phyloP scores from a whole-genome alignment of 441 rosid genomes.

The Bruguiera hainesii region DNA sequence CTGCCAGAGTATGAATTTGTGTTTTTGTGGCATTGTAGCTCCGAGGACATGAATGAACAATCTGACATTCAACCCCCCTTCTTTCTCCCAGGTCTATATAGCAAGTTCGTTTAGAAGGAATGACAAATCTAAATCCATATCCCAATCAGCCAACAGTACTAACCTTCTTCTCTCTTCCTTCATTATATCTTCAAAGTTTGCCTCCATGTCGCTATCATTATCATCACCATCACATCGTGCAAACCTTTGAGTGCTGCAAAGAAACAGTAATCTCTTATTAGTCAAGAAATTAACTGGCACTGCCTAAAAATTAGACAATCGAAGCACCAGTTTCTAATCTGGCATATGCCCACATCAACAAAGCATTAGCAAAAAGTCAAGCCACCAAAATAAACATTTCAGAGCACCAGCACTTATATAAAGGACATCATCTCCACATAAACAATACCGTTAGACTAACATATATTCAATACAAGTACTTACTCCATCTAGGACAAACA shows the following conservation, averaged over 20 bases:
- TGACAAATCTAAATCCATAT: neutral
- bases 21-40: neutral
- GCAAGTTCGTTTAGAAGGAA: neutral
- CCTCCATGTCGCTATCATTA: conserved; percentile 78
- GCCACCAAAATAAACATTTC: too few relatives aligned
- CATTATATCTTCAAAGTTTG: conserved; percentile 70
- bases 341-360: too few relatives aligned
- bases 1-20: too few relatives aligned
- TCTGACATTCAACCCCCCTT: neutral
- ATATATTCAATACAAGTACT: neutral
- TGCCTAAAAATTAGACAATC: neutral
- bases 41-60: neutral
- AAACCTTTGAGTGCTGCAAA: conserved; percentile 43
- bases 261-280: conserved; percentile 2
- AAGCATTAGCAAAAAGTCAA: too few relatives aligned
- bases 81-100: neutral
- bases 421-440: neutral
- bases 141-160: conserved; percentile 11
- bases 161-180: conserved; percentile 81
- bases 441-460: neutral
- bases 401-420: neutral
- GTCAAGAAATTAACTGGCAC: too few relatives aligned
- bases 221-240: conserved; percentile 44
- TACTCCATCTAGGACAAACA: neutral
- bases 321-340: conserved; percentile 1